Base-by-base conservation (phyloP, 768 basidiomycete genomes). In the Clavaria fumosa region DNA sequence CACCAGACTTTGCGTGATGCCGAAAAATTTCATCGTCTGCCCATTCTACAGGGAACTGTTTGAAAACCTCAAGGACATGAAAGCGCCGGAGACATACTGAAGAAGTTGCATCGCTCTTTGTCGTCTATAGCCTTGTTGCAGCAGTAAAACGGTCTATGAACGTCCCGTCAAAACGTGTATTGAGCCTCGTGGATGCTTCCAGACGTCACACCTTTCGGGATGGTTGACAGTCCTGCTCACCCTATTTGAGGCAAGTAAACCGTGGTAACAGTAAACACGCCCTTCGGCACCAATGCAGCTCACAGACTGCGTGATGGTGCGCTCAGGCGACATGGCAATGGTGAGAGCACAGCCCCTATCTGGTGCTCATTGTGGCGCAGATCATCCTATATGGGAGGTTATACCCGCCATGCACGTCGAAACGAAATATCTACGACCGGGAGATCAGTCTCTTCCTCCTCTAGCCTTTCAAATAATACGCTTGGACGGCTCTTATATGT, bases 401-500 rank as follows among this genome's bases (percentile, higher is more conserved):
- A n/a, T n/a, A n/a, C 3, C 38, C 27, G 24, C 39, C 48, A 65
- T 74, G 37, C 48, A 56, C 12, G 64, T 77, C 38, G 51, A 61
- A 28, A 67, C 68, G 34, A 62, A 56, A 38, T 68, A 70, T 47
- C 46, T 78, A 41, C 51, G 63, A 20, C 57, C 75, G 5, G 54
- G 60, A 23, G 69, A 74, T 43, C 54, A 62, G 32, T 60, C 66
- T 12, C 52, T 69, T 34, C 75, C 77, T 11, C 64, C 68, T 31
- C 61, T 83, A 28, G 75, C 61, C 12, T 58, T 88, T 39, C 77
- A 82, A 44, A 60, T 78, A 43, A 84, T 75, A 31, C 58, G 58
- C 43, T 55, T 88, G 38, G 70, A 72, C 34, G 73, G 73, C 47
- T 76, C 78, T 39, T 84, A 78, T 57, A 84, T 88, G 81, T 49